Conservation (phyloP, 441 rosid genomes). For the Corymbia citriodora region DNA sequence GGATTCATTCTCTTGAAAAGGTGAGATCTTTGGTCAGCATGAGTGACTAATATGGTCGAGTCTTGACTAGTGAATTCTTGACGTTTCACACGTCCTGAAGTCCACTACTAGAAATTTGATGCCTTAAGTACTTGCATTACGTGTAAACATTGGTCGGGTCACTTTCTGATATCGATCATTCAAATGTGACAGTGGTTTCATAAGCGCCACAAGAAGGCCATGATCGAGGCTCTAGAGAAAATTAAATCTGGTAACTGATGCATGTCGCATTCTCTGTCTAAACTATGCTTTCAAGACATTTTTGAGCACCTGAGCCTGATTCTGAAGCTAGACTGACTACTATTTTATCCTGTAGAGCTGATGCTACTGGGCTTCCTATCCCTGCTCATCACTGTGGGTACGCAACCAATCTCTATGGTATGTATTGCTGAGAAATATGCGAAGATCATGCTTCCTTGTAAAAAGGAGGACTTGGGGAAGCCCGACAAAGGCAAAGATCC, state of each 20-base stretch:
- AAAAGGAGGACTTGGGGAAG: not conserved
- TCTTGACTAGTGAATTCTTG: not conserved
- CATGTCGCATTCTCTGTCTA: not conserved
- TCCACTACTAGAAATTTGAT: not conserved
- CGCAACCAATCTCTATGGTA: constrained; percentile 21
- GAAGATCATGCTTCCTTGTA: constrained; percentile 27
- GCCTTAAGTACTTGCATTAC: not conserved
- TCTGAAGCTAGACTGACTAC: not conserved
- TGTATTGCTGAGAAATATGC: constrained; percentile 16
- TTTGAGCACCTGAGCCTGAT: not conserved
- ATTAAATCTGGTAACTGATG: constrained; percentile 15
- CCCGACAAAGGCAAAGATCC: not conserved
- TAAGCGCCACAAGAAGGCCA: constrained; percentile 25
- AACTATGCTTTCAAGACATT: not conserved
- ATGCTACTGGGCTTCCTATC: constrained; percentile 32
- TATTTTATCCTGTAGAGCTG: constrained; percentile 11
- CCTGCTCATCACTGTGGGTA: constrained; percentile 29
- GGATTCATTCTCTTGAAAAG: constrained; percentile 19
- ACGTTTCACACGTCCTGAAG: not conserved
- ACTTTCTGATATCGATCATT: not conserved
- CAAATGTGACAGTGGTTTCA: constrained; percentile 16
- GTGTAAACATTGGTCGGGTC: not conserved
- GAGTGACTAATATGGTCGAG: not conserved
- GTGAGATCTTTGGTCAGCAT: not conserved
- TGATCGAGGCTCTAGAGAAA: constrained; percentile 29